Conservation (phyloP, 208 protist species). For the Leishmania major region DNA sequence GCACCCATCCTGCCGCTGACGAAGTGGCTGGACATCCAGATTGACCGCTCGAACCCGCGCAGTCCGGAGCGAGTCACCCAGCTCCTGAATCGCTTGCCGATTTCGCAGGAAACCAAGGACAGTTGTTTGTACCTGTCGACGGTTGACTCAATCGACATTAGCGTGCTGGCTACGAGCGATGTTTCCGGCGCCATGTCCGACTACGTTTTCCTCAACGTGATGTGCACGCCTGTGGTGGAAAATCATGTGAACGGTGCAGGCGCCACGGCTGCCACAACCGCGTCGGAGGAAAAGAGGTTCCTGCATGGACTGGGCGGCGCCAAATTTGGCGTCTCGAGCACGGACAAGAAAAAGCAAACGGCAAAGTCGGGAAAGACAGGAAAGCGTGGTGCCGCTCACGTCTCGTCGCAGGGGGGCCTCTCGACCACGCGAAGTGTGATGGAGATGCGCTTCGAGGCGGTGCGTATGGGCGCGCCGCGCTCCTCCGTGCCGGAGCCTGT, state of each 20-base stretch:
- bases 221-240: constrained; percentile 62
- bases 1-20: constrained; percentile 29
- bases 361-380: background rate
- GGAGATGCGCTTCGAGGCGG: constrained; percentile 84
- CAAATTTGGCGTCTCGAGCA: background rate
- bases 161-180: constrained; percentile 4
- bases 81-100: constrained; percentile 68
- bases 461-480: constrained; percentile 44
- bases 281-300: background rate
- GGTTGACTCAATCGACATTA: constrained; percentile 55
- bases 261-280: background rate
- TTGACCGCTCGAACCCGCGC: constrained; percentile 32
- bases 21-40: constrained; percentile 87
- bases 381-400: background rate
- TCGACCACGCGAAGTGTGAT: constrained; percentile 52
- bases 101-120: constrained; percentile 60
- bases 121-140: constrained; percentile 66
- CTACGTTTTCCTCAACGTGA: constrained; percentile 78
- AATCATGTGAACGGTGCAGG: background rate
- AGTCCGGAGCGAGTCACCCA: constrained; percentile 35
- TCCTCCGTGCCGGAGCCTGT: constrained; percentile 55
- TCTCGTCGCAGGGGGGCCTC: background rate
- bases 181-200: constrained; percentile 41
- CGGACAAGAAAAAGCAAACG: background rate
- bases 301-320: background rate